These are phyloP conservation scores for Whalleya microplaca DNA, from an alignment of 2,329 filamentous ascomycete genomes.

Conservation along the genomic window DNA sequence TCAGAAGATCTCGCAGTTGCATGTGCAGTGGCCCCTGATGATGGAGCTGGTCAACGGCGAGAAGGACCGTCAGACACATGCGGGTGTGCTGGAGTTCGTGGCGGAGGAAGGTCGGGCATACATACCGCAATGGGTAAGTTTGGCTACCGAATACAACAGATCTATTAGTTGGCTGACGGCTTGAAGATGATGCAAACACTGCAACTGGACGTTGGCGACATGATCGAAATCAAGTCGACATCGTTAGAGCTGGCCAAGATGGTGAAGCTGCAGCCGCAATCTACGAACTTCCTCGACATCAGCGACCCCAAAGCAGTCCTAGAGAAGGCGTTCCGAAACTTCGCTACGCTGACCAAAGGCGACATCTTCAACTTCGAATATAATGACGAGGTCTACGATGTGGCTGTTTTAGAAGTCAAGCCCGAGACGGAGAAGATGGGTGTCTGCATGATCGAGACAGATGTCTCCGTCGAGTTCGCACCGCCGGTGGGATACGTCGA, in stretches of 20 bases:
- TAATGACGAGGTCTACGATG: constrained; percentile 91
- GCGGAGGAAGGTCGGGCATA: constrained; percentile 97
- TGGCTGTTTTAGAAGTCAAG: constrained; percentile 92
- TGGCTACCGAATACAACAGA: background rate
- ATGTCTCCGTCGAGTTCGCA: constrained; percentile 95
- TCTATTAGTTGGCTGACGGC: constrained; percentile 27
- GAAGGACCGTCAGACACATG: constrained; percentile 80
- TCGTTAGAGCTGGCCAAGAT: constrained; percentile 87
- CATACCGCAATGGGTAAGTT: constrained; percentile 85
- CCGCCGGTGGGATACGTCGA: constrained; percentile 93
- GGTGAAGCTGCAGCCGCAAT: constrained; percentile 96
- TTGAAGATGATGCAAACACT: constrained; percentile 92
- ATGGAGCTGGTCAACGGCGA: constrained; percentile 94
- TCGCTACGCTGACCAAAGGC: constrained; percentile 88
- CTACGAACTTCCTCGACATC: constrained; percentile 91
- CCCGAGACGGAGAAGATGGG: constrained; percentile 81
- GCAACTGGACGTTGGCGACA: constrained; percentile 85
- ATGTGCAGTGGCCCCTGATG: constrained; percentile 96
- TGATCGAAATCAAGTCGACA: constrained; percentile 93
- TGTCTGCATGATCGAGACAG: constrained; percentile 94
- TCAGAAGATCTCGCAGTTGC: constrained; percentile 92
- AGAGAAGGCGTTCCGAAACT: constrained; percentile 95
- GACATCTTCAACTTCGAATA: constrained; percentile 97
- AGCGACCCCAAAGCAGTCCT: constrained; percentile 96
- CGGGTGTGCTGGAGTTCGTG: constrained; percentile 95